Evolutionary conservation across 176 grass and related monocot species (phyloP), one percentile per base, ranked within the genome.

Genomic region (Oryza glaberrima): DNA sequence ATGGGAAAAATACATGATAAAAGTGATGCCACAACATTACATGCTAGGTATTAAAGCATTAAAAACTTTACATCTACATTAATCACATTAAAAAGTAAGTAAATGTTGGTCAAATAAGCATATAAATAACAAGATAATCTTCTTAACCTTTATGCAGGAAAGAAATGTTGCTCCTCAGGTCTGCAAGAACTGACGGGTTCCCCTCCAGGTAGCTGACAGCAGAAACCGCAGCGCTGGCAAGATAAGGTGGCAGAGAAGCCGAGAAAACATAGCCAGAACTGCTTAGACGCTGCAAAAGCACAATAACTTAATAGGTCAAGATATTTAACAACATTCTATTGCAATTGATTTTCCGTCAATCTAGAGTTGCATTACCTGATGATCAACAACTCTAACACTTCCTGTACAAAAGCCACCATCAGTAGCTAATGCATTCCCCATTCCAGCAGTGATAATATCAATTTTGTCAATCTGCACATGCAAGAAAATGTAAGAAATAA

Each of bases 401-500:
- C 93, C 93, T 61, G 93, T 94, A 87, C 96, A 98, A 83, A 98
- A 98, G 22, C 96, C 96, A 73, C 96, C 96, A 77, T 98, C 93
- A 66, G 89, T 98, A 52, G 93, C 96, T 69, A 95, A 74, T 43
- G 96, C 91, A 88, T 98, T 98, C 80, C 96, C 96, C 96, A 98
- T 98, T 77, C 96, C 93, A 81, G 96, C 96, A 77, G 96, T 98
- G 72, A 95, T 98, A 75, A 95, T 98, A 86, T 95, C 96, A 85
- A 98, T 92, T 88, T 98, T 94, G 19, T 98, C 93, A 92, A 98
- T 81, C 93, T 98, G 93, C 41, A 60, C n/a, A 81, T 69, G 74
- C 70, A 73, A 74, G 35, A n/a, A 48, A 77, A 77, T 70, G 69
- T 87, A 49, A 84, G 58, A 81, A 73, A 78, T 72, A 19, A 28